Evolutionary conservation across 1,284 basidiomycete genomes (phyloP), one percentile per base, ranked within the genome.

Genomic region (Caloboletus inedulis): DNA sequence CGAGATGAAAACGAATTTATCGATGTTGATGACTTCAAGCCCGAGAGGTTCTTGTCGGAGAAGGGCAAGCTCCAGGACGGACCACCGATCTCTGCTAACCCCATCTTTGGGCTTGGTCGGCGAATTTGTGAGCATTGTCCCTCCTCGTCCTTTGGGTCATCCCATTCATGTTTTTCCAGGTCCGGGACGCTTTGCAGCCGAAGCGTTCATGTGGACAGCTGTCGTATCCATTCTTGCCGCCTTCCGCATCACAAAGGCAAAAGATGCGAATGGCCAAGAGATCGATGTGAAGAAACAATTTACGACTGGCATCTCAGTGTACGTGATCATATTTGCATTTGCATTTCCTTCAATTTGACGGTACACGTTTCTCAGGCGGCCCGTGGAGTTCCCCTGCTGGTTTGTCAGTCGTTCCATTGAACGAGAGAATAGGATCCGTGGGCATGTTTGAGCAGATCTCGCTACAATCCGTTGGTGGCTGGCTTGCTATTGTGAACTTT

Each of bases 51-150:
- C 48, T 33, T 64, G 21, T 40, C 53, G 16, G 36, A 46, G 12
- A 40, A 56, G 1, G 62, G 62, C 16, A 56, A 54, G n/a, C 61
- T 59, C 40, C 30, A 40, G 12, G 50, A 49, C 6, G 64, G 64
- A 1, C 64, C 68, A 3, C 56, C 65, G 0, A 63, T 72, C 36
- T 69, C 74, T 7, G 55, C 64, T 27, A 68, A 72, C 37, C 68
- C 70, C 8, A 63, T 72, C 18, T 77, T 77, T 49, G 76, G 75
- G 3, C 69, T 70, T 47, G 76, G 76, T 29, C 66, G 71, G 18
- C 65, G 75, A 14, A 66, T 57, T 14, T 57, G 61, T 69, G n/a
- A 68, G 72, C 16, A 8, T 51, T 8, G 2, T 16, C n/a, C 7
- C 6, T 18, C 4, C 7, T n/a, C 4, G 3, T 27, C 18, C 10